Evolutionary conservation across 495 filamentous ascomycete species (phyloP).

Genomic region (Daldinia concentrica): DNA sequence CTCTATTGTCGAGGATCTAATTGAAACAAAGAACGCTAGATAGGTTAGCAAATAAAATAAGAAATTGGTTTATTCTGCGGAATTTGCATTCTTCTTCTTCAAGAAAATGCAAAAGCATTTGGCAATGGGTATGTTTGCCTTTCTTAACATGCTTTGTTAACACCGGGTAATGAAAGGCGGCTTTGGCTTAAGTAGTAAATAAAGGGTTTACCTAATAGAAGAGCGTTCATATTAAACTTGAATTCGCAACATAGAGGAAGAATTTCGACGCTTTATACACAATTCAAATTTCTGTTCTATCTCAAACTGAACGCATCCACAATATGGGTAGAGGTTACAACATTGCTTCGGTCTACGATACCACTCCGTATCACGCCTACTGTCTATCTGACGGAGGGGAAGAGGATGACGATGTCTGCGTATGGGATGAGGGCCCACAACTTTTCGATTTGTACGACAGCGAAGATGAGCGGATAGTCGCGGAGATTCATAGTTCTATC

Average conservation of each 20-base stretch:
- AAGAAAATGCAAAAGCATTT: background rate
- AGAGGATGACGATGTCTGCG: conserved; percentile 36
- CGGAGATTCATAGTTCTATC: background rate
- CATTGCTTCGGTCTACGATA: conserved; percentile 19
- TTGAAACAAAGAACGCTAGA: background rate
- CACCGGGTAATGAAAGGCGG: background rate
- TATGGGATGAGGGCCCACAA: conserved; percentile 26
- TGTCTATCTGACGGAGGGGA: conserved; percentile 29
- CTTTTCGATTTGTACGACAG: conserved; percentile 17
- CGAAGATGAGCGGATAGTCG: conserved; percentile 15
- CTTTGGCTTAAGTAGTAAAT: background rate
- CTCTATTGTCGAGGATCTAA: background rate
- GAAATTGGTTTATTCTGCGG: background rate
- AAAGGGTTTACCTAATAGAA: conserved; percentile 12
- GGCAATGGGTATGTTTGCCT: conserved; percentile 7
- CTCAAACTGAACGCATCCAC: background rate
- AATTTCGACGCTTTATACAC: background rate
- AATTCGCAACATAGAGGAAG: background rate
- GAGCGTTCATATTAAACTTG: background rate
- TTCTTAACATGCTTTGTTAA: conserved; percentile 9
- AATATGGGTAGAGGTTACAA: conserved; percentile 3
- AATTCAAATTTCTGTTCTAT: background rate
- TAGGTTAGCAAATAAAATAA: background rate
- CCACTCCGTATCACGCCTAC: conserved; percentile 36
- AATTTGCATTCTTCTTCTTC: background rate